Conservation (phyloP, 164 flowering plant genomes). For the Vitis amurensis region DNA sequence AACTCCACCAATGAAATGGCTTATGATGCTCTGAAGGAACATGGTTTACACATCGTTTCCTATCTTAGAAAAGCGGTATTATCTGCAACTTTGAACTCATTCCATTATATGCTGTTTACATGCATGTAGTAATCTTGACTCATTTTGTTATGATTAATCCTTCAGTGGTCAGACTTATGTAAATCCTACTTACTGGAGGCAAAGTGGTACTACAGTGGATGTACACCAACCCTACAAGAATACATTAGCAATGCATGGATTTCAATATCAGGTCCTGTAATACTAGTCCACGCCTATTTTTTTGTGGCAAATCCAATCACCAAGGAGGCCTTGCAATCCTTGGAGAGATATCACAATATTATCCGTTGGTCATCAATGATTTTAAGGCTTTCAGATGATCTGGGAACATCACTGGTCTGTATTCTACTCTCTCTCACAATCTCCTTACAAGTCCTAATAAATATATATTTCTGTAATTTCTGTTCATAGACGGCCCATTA, state of each 20-base stretch:
- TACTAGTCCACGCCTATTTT: background rate
- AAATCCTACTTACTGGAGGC: background rate
- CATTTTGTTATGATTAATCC: too few relatives aligned
- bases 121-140: too few relatives aligned
- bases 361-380: background rate
- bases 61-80: background rate
- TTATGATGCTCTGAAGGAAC: background rate
- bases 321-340: background rate
- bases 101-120: background rate
- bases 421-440: background rate
- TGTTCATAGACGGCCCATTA: background rate
- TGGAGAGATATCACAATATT: background rate
- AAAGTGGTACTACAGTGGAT: background rate
- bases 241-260: background rate
- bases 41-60: background rate
- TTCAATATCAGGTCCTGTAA: background rate
- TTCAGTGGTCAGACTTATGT: background rate
- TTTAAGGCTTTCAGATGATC: background rate
- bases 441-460: background rate
- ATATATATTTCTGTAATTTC: too few relatives aligned
- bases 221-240: background rate
- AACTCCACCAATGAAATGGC: background rate
- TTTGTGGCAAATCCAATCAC: background rate
- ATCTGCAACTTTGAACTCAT: too few relatives aligned
- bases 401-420: background rate